Conservation (phyloP, 148 eudicot genomes). For the Polygonum maritimum region DNA sequence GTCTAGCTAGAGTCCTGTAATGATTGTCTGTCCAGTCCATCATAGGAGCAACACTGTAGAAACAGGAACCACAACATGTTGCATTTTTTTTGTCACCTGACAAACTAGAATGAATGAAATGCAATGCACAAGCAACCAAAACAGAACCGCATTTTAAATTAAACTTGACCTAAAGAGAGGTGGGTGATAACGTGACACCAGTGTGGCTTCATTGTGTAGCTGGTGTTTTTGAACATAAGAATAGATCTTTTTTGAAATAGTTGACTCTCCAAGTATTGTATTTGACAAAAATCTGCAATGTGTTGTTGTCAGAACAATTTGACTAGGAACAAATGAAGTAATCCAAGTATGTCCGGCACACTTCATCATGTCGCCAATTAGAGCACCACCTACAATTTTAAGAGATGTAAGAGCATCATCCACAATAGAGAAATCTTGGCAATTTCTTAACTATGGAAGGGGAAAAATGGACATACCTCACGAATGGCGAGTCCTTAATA, state of each 20-base stretch:
- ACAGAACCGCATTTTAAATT: not conserved
- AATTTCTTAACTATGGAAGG: too few relatives aligned
- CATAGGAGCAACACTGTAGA: slow-evolving; percentile 86
- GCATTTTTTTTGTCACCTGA: not conserved
- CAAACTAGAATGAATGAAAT: slow-evolving; percentile 6
- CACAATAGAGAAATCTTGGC: too few relatives aligned
- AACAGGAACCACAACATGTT: not conserved
- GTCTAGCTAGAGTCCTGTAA: slow-evolving; percentile 76
- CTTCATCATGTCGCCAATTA: slow-evolving; percentile 63
- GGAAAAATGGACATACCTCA: too few relatives aligned
- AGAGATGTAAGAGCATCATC: not conserved
- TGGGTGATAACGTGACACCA: slow-evolving; percentile 49
- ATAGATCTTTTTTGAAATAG: slow-evolving; percentile 29
- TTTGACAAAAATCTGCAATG: slow-evolving; percentile 29
- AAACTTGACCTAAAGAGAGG: slow-evolving; percentile 70
- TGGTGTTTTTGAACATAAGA: slow-evolving; percentile 24
- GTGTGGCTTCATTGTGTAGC: slow-evolving; percentile 31
- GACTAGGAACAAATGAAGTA: slow-evolving; percentile 54
- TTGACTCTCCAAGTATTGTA: slow-evolving; percentile 13
- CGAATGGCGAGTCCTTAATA: too few relatives aligned
- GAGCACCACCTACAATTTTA: slow-evolving; percentile 34
- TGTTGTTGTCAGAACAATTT: slow-evolving; percentile 31
- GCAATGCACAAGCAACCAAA: slow-evolving; percentile 4
- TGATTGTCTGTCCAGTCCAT: slow-evolving; percentile 97
- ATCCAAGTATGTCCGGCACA: slow-evolving; percentile 56